These are phyloP conservation scores for Panus rudis DNA, from an alignment of 768 basidiomycete species.

Conservation along the genomic window DNA sequence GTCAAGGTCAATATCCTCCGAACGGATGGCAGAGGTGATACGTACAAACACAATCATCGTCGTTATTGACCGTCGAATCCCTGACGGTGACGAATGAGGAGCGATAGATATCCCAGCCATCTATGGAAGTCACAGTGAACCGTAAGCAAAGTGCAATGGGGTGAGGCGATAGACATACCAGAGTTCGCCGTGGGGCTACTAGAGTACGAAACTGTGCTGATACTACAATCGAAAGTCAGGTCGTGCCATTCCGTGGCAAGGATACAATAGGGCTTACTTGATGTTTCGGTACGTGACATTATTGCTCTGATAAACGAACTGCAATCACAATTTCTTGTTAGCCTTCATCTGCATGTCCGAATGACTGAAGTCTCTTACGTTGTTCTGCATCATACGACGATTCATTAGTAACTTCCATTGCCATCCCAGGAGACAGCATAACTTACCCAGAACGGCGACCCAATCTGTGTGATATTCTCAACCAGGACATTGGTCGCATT, in stretches of 20 bases:
- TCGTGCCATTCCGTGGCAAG: neutral
- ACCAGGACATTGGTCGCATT: constrained; percentile 36
- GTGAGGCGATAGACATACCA: constrained; percentile 14
- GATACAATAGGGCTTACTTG: constrained; percentile 18
- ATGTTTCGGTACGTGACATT: constrained; percentile 36
- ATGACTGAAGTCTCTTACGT: constrained; percentile 12
- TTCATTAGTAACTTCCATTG: neutral
- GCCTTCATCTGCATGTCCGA: neutral
- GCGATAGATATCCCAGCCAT: constrained; percentile 47
- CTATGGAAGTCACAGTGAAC: constrained; percentile 17
- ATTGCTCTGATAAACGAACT: constrained; percentile 37
- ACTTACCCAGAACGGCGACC: constrained; percentile 37
- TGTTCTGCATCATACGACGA: constrained; percentile 13
- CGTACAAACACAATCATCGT: constrained; percentile 34
- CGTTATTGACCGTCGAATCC: constrained; percentile 33
- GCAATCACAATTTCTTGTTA: constrained; percentile 14
- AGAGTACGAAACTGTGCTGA: constrained; percentile 29
- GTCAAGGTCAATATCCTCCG: neutral
- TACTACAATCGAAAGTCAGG: constrained; percentile 12
- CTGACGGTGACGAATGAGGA: constrained; percentile 28
- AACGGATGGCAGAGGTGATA: neutral
- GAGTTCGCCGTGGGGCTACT: constrained; percentile 28
- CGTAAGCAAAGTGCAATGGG: neutral
- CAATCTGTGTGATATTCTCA: constrained; percentile 31
- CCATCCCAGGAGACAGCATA: neutral